These are phyloP conservation scores for Camptophora hylomeconis DNA, from an alignment of 2,329 filamentous ascomycete species.

Conservation along the genomic window DNA sequence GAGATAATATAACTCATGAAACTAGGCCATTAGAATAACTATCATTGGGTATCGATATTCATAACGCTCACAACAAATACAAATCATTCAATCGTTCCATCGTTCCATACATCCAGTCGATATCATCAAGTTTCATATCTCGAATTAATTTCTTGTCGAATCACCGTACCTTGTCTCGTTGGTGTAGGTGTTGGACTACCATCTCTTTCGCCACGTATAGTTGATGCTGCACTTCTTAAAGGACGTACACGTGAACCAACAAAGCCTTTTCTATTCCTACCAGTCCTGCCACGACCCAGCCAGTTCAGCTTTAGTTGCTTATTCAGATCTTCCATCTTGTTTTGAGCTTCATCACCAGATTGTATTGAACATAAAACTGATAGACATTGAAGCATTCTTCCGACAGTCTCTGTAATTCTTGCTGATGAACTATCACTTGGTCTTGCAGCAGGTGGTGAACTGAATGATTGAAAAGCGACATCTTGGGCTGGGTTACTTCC, in stretches of 20 bases:
- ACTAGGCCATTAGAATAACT: too few relatives aligned
- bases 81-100: too few relatives aligned
- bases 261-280: slow-evolving; percentile 77
- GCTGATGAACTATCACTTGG: slow-evolving; percentile 40
- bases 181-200: slow-evolving; percentile 19
- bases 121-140: too few relatives aligned
- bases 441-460: slow-evolving; percentile 23
- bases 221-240: slow-evolving; percentile 7
- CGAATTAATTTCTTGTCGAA: too few relatives aligned
- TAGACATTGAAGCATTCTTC: slow-evolving; percentile 90
- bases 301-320: slow-evolving; percentile 91
- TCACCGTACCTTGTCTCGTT: slow-evolving; percentile 18
- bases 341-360: slow-evolving; percentile 58
- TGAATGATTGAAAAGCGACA: slow-evolving; percentile 29
- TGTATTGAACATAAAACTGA: slow-evolving; percentile 73
- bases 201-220: slow-evolving; percentile 13
- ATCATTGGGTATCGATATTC: too few relatives aligned
- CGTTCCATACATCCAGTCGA: too few relatives aligned
- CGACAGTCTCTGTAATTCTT: slow-evolving; percentile 86
- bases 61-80: too few relatives aligned
- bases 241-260: slow-evolving; percentile 50
- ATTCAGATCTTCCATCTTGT: slow-evolving; percentile 69
- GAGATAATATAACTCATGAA: too few relatives aligned
- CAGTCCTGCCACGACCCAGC: slow-evolving; percentile 80
- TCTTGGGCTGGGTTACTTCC: slow-evolving; percentile 29